Evolutionary conservation across 2,329 filamentous ascomycete genomes (phyloP).

Genomic region (Ploettnerulaceae sp.): DNA sequence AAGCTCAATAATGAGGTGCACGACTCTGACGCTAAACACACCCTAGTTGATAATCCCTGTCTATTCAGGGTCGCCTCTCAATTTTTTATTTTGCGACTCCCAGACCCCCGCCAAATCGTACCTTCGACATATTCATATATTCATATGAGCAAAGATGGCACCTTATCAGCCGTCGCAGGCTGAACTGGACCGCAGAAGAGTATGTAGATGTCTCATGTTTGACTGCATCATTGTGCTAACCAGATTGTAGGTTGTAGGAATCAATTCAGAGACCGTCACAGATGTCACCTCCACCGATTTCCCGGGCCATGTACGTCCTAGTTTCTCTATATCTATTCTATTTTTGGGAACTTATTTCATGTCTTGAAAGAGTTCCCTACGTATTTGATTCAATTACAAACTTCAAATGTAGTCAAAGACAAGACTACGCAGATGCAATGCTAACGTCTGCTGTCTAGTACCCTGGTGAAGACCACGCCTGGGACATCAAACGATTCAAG

Average conservation of each 20-base stretch:
- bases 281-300: slow-evolving; percentile 88
- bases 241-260: slow-evolving; percentile 65
- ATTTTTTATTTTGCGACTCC: slow-evolving; percentile 6
- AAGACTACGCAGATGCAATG: too few species aligned
- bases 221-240: not conserved
- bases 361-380: not conserved
- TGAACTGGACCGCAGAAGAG: slow-evolving; percentile 58
- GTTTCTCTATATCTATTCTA: not conserved
- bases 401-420: too few species aligned
- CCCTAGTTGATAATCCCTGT: not conserved
- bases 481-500: slow-evolving; percentile 69
- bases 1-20: slow-evolving; percentile 23
- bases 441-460: slow-evolving; percentile 10
- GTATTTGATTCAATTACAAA: too few species aligned
- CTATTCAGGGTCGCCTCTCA: not conserved
- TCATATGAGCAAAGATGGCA: slow-evolving; percentile 37
- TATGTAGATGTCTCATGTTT: slow-evolving; percentile 34
- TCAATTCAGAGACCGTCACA: slow-evolving; percentile 86
- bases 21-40: slow-evolving; percentile 15
- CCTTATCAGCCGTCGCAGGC: slow-evolving; percentile 45
- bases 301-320: slow-evolving; percentile 47
- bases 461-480: slow-evolving; percentile 79
- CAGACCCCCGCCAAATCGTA: slow-evolving; percentile 21
- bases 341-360: not conserved
- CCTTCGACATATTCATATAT: not conserved